Evolutionary conservation across 1,284 basidiomycete genomes (phyloP), one percentile per base, ranked within the genome.

Genomic region (Coriolopsis trogii): DNA sequence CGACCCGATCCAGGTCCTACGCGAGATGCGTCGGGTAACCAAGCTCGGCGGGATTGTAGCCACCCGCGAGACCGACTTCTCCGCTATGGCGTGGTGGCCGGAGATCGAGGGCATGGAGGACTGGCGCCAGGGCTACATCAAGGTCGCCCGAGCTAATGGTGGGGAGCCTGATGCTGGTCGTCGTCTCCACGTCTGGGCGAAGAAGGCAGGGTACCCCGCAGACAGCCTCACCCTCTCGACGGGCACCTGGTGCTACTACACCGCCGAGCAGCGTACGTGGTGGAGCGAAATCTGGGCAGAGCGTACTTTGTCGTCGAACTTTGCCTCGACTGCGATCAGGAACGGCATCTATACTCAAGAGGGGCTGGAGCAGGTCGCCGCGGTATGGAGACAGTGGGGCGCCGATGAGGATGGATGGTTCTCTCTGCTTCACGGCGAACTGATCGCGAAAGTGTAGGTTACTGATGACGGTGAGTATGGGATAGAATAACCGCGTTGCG

Each of bases 1-100:
- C 6, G 70, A 77, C 49, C 75, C 75, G 2, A 62, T 73, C 16
- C 51, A 60, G 24, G 67, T 70, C 7, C 62, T 78, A 29, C 63
- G 65, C 41, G 76, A 78, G 64, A 77, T 78, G 74, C 64, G 63
- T 9, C 67, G 76, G 24, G 75, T 78, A 37, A 63, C 69, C 0
- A 75, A 73, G 55, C 63, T 67, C 2, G 75, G 75, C 25, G 76
- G 77, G 13, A 50, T 76, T 41, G 69, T 79, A 43, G 73, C 73
- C n/a, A 64, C 59, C 9, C 67, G 74, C 45, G 75, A 76, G 55
- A 56, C 51, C n/a, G 70, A 73, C 53, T 54, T 68, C 15, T 60
- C 52, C 12, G 56, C 53, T 6, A 55, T 65, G 58, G 55, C 50
- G 12, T 75, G 66, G 68, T 70, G 63, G 50, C 71, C 73, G 3